Evolutionary conservation across 1,284 basidiomycete genomes (phyloP).

Genomic region (Cystobasidiaceae sp.): DNA sequence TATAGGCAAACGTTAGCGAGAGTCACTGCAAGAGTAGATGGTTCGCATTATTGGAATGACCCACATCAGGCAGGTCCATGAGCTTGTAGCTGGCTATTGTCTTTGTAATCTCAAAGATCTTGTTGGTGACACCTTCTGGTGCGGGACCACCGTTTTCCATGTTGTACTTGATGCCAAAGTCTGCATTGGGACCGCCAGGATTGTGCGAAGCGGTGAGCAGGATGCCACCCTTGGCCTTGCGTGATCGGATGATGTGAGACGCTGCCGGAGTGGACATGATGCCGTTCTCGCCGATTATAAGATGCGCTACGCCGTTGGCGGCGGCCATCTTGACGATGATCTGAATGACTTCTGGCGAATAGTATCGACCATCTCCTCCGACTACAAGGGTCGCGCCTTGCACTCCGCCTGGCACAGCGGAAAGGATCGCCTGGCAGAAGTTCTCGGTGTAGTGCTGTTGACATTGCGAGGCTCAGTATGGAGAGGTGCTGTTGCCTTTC

Average conservation of each 20-base stretch:
- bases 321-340: constrained; percentile 44
- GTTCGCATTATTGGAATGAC: constrained; percentile 42
- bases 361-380: constrained; percentile 95
- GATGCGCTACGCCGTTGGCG: constrained; percentile 62
- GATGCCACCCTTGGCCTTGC: constrained; percentile 95
- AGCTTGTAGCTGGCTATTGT: constrained; percentile 78
- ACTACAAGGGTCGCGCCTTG: constrained; percentile 76
- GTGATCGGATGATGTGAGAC: constrained; percentile 89
- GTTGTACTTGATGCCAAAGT: constrained; percentile 99
- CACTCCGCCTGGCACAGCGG: constrained; percentile 73
- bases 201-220: constrained; percentile 97
- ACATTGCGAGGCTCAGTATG: neutral
- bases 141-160: constrained; percentile 94
- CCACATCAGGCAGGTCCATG: constrained; percentile 68
- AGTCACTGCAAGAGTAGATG: neutral
- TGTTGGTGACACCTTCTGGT: constrained; percentile 87
- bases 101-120: constrained; percentile 88
- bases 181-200: constrained; percentile 91
- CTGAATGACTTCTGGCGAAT: constrained; percentile 62
- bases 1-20: neutral
- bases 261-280: constrained; percentile 97
- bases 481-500: neutral
- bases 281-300: constrained; percentile 81
- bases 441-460: constrained; percentile 95
- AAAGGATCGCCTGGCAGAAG: constrained; percentile 91